Base-by-base conservation (phyloP, 2,329 filamentous ascomycete species). In the Diaporthe citri region DNA sequence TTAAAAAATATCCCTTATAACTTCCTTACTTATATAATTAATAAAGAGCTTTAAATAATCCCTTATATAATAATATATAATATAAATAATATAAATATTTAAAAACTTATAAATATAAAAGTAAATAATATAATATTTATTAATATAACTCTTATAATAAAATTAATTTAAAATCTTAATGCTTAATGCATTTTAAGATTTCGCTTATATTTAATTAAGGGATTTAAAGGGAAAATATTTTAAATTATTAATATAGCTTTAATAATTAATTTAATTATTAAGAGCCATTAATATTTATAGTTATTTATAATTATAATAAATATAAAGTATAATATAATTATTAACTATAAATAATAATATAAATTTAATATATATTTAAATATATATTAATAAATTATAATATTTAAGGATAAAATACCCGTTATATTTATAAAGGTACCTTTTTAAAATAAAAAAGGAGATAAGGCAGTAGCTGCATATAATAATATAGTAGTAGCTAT, bases 321-420 rank as follows among this genome's bases (percentile, higher is more conserved):
- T 67, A 67, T 67, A 39, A 36, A 52, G 25, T 52, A 67, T 46
- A 46, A 67, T 25, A 34, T 67, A 34, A 67, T 67, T 39, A 36
- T 67, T 67, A 39, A 3, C 4, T 36, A 46, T 0, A 22, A 28
- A 12, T 67, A 52, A 3, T 15, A 52, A 28, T 52, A 51, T 36
- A 17, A 67, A 0, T 67, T 25, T 46, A 46, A 72, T 41, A 59
- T 59, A 34, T n/a, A 15, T 10, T 9, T 72, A n/a, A 46, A 72
- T 62, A 62, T 59, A 8, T 46, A 56, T 7, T 31, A 71, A 8
- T 36, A 71, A 25, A 41, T 46, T 3, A 28, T 71, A 64, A 28
- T 43, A 31, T 46, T 64, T 71, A 57, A 12, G 2, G 17, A 57
- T 34, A 57, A 34, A 5, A 4, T 0, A 10, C 7, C 3, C 12